These are phyloP conservation scores for Ploettnerulaceae sp. DNA, from an alignment of 2,329 filamentous ascomycete genomes.

Conservation along the genomic window DNA sequence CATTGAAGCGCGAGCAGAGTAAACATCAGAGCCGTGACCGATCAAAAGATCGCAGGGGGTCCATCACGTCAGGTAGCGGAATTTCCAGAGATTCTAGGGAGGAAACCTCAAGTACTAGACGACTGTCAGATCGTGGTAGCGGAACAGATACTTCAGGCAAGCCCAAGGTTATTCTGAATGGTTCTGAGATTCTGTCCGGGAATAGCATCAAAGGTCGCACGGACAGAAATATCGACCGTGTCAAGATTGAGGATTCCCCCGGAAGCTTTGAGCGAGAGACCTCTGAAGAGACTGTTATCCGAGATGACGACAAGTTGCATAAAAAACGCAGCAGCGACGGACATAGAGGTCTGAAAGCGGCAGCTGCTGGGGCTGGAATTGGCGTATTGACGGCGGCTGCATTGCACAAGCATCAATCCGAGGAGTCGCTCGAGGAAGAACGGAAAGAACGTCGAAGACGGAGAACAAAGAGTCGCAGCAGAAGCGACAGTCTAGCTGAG, in stretches of 20 bases:
- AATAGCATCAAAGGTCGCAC: conserved; percentile 47
- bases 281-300: conserved; percentile 43
- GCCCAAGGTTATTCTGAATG: conserved; percentile 56
- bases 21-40: conserved; percentile 66
- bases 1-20: conserved; percentile 85
- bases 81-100: conserved; percentile 48
- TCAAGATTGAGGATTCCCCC: conserved; percentile 25
- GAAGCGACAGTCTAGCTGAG: conserved; percentile 41
- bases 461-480: conserved; percentile 43
- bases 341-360: conserved; percentile 26
- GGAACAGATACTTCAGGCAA: conserved; percentile 39
- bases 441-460: conserved; percentile 37
- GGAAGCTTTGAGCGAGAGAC: conserved; percentile 37
- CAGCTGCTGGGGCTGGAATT: conserved; percentile 37
- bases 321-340: conserved; percentile 29
- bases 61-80: conserved; percentile 52
- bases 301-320: conserved; percentile 45
- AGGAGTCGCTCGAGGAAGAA: conserved; percentile 48
- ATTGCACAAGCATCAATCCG: conserved; percentile 60
- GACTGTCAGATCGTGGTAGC: conserved; percentile 40
- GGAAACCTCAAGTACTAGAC: conserved; percentile 26
- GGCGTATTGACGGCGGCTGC: conserved; percentile 58
- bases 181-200: conserved; percentile 52
- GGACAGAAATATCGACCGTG: conserved; percentile 45
- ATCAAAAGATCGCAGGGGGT: conserved; percentile 51